Percentiles rank a stretch among this genome's conserved stretches.
Conservation (phyloP, 805 yeast species). For the Diddensiella transvaalensis region DNA sequence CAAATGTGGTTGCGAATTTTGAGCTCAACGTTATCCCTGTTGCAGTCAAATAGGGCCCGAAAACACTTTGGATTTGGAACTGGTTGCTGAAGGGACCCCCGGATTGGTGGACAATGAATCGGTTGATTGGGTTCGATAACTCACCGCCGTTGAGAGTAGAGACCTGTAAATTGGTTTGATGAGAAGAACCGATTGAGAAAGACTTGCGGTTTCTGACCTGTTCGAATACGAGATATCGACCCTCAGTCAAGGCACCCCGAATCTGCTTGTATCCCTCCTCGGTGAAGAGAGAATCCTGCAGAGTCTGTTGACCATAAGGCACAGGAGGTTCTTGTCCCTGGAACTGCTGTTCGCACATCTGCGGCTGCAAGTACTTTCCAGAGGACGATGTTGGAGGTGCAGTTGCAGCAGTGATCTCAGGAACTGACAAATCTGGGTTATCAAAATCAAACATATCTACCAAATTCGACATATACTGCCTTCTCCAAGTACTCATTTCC, state of each 20-base stretch:
- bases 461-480: conserved; percentile 26
- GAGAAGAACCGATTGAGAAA: not conserved
- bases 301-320: conserved; percentile 26
- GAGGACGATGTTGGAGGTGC: conserved; percentile 11
- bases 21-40: not conserved
- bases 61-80: conserved; percentile 1
- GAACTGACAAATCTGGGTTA: conserved; percentile 20
- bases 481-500: conserved; percentile 24
- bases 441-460: conserved; percentile 24
- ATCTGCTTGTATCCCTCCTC: conserved; percentile 24
- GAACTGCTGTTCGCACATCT: conserved; percentile 15
- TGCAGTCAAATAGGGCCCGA: not conserved
- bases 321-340: conserved; percentile 20
- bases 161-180: not conserved
- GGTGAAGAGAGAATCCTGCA: conserved; percentile 17
- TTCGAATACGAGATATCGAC: conserved; percentile 23
- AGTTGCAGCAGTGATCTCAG: conserved; percentile 16
- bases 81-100: conserved; percentile 6
- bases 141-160: conserved; percentile 15
- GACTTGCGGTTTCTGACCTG: not conserved
- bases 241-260: conserved; percentile 28
- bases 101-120: conserved; percentile 8
- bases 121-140: not conserved
- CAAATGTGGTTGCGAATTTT: not conserved
- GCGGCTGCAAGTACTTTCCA: conserved; percentile 11